Evolutionary conservation across 2,329 filamentous ascomycete genomes (phyloP), one percentile per base, ranked within the genome.

Genomic region (Neocucurbitaria cava): DNA sequence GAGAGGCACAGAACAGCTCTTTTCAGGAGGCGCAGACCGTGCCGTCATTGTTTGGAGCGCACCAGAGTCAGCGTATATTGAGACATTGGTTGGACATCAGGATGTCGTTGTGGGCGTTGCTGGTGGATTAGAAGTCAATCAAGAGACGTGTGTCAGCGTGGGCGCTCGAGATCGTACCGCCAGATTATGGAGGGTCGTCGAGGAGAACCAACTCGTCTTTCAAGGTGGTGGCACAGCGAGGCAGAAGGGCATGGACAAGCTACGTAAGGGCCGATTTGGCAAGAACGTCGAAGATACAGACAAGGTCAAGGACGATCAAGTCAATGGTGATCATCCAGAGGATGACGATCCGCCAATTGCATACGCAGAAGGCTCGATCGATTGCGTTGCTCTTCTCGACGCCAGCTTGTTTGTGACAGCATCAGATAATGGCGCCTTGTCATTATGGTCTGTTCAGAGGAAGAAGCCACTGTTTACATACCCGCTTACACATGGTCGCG

Each of bases 1-100:
- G 33, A 84, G 91, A 58, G 91, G 90, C 45, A 93, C 84, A 31
- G 96, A 97, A 70, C 93, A 97, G 76, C 80, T 99, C 18, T 99
- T 96, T 79, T 96, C 92, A 3, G 89, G 90, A 53, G 95, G 91
- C 49, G 90, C 89, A 69, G 95, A 99, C 77, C 87, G 95, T 38
- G 96, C 94, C 2, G 89, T 99, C 72, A 98, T 98, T 77, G 89
- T 96, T 28, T 99, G 94, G 92, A 94, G 89, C 63, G 81, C 97
- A 39, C 90, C 96, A 65, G 92, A 96, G 73, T 83, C 96, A 58
- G 92, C 94, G 41, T 99, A 98, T 70, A 86, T 97, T 26, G 95
- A 99, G 76, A 98, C 94, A 0, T 82, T 99, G 0, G 98, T 97
- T 71, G 95, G 95, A 40, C 95, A 99, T 77, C 94, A 97, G 72